Percentiles rank a stretch among this genome's conserved stretches.
These are phyloP conservation scores for Mikania micrantha DNA, from an alignment of 129 eudicot species.

Conservation along the genomic window DNA sequence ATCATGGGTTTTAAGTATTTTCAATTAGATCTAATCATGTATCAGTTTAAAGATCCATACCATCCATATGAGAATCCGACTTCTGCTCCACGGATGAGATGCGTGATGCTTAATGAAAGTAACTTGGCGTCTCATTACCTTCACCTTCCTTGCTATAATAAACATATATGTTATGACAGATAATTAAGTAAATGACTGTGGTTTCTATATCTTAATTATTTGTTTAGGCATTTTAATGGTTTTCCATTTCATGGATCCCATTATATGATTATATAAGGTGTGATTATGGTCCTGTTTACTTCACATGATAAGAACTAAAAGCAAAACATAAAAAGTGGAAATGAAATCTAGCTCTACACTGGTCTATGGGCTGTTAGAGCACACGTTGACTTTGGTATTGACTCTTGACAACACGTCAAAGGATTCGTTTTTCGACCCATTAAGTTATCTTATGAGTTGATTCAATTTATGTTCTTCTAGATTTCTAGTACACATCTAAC, in stretches of 20 bases:
- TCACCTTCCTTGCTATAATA: constrained; percentile 46
- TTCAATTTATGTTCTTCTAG: background rate
- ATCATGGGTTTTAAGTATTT: too few relatives aligned
- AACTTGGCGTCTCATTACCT: constrained; percentile 87
- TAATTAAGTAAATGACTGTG: background rate
- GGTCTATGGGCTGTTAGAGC: background rate
- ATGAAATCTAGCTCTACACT: background rate
- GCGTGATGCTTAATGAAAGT: constrained; percentile 92
- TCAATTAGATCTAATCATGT: background rate
- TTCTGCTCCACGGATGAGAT: constrained; percentile 97
- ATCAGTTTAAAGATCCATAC: constrained; percentile 25
- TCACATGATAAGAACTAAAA: background rate
- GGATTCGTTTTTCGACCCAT: background rate
- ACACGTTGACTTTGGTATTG: background rate
- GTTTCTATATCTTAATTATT: background rate
- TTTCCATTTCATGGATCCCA: background rate
- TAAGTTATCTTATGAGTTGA: background rate
- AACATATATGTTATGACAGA: background rate
- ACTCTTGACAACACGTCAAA: background rate
- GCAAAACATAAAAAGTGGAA: background rate
- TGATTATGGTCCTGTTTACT: background rate
- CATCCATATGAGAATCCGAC: constrained; percentile 91
- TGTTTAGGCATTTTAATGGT: background rate
- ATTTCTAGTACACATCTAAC: background rate
- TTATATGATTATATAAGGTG: background rate